These are phyloP conservation scores for Gynochthodes officinalis DNA, from an alignment of 257 asterid species.

Conservation along the genomic window DNA sequence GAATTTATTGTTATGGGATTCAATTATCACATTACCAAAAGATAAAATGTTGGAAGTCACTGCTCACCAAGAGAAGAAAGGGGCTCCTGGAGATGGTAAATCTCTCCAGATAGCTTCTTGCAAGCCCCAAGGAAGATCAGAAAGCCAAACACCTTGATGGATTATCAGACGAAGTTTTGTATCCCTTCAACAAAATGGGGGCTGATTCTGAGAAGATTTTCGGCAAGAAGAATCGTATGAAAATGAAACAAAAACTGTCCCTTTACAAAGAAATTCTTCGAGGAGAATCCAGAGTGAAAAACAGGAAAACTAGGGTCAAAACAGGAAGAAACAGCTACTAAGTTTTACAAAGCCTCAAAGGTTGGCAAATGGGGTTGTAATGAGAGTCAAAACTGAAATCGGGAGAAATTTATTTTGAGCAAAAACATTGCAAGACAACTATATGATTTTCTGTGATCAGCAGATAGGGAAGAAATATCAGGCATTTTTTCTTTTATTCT, in stretches of 20 bases:
- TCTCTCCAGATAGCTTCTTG: slow-evolving; percentile 2
- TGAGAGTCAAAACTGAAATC: slow-evolving; percentile 7
- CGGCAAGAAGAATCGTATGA: neutral
- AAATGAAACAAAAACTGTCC: neutral
- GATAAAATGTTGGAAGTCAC: neutral
- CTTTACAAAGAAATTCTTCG: neutral
- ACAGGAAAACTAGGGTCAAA: neutral
- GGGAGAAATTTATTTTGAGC: neutral
- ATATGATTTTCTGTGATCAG: slow-evolving; percentile 13
- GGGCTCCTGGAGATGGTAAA: slow-evolving; percentile 4
- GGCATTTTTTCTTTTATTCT: neutral
- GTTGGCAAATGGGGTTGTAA: neutral
- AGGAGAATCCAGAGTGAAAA: neutral
- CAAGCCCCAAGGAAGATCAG: slow-evolving; percentile 4
- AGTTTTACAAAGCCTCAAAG: slow-evolving; percentile 4
- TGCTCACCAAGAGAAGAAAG: slow-evolving; percentile 3
- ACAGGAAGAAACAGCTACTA: neutral
- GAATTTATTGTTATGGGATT: neutral
- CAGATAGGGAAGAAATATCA: slow-evolving; percentile 3
- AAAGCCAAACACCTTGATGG: neutral
- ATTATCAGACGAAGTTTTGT: neutral
- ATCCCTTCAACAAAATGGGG: neutral
- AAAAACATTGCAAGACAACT: slow-evolving; percentile 17
- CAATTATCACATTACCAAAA: neutral
- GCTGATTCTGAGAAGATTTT: neutral